These are phyloP conservation scores for Metarhizium rileyi DNA, from an alignment of 2,329 filamentous ascomycete genomes.

Conservation along the genomic window DNA sequence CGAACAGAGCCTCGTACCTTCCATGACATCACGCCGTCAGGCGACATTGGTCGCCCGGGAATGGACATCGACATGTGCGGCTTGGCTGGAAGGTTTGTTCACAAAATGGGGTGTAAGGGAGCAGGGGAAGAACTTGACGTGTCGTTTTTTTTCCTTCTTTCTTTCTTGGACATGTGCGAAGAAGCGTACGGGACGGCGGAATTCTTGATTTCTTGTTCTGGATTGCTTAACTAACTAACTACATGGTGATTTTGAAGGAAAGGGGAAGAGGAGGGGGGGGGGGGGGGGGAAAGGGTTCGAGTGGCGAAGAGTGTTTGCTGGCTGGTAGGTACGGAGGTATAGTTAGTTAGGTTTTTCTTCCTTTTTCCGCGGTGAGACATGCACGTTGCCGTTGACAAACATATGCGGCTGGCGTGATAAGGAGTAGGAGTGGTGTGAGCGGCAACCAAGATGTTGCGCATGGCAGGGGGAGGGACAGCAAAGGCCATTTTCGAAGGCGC, in stretches of 20 bases:
- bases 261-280: neutral
- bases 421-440: neutral
- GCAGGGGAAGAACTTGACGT: too few species aligned
- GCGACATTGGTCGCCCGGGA: too few species aligned
- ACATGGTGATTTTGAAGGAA: too few species aligned
- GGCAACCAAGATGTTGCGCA: neutral
- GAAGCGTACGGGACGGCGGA: neutral
- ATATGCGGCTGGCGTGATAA: neutral
- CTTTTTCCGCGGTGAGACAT: neutral
- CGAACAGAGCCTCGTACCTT: conserved; percentile 19
- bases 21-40: conserved; percentile 8
- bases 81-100: too few species aligned
- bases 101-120: too few species aligned
- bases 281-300: neutral
- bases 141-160: too few species aligned
- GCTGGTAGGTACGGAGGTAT: too few species aligned
- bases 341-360: too few species aligned
- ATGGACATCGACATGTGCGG: too few species aligned
- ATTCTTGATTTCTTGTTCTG: neutral
- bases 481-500: neutral
- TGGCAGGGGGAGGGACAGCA: neutral
- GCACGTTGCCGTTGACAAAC: neutral
- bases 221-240: too few species aligned
- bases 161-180: too few species aligned
- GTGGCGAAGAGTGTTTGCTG: too few species aligned